Evolutionary conservation across 805 yeast genomes (phyloP), one percentile per base, ranked within the genome.

Genomic region (Dipodascus albidus): DNA sequence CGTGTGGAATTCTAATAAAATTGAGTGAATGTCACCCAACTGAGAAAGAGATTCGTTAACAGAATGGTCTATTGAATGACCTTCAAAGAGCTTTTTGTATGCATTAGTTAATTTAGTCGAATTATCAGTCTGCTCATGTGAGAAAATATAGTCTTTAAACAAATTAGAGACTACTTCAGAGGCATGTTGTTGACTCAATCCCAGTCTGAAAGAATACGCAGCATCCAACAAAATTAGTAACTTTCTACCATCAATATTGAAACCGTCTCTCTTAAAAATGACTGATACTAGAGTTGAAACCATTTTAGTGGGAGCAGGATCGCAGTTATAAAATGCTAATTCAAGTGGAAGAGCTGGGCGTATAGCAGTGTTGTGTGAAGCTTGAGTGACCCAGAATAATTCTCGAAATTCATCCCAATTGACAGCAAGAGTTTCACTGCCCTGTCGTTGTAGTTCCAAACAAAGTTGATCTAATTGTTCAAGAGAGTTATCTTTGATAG

Each of bases 281-380:
- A 17, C 44, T 11, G 44, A 38, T 6, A 38, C 20, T 38, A 38
- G n/a, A 38, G 44, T 14, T 14, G 44, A 14, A 14, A 17, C 44
- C 20, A n/a, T 6, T 38, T 17, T 14, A n/a, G 44, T 11, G 9
- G 33, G 33, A 38, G 44, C 17, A 38, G 44, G 6, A 38, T 38
- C 20, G 17, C 44, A 11, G 44, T 38, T 38, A 14, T 38, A 38
- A n/a, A 38, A 38, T 38, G 44, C 44, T 11, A 38, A 17, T 38
- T 38, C 44, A 38, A 38, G 44, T 4, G 44, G 44, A 38, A 38
- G 20, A n/a, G 44, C 44, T 38, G 44, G 44, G 6, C 44, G 44
- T 11, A 38, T 17, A 14, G 20, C 44, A 14, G 44, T 6, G n/a
- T 19, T 38, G 6, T 17, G 4, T 4, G 44, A 4, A n/a, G 20